phyloP scores from a whole-genome alignment of 805 yeast species.

The Yarrowia porcina region DNA sequence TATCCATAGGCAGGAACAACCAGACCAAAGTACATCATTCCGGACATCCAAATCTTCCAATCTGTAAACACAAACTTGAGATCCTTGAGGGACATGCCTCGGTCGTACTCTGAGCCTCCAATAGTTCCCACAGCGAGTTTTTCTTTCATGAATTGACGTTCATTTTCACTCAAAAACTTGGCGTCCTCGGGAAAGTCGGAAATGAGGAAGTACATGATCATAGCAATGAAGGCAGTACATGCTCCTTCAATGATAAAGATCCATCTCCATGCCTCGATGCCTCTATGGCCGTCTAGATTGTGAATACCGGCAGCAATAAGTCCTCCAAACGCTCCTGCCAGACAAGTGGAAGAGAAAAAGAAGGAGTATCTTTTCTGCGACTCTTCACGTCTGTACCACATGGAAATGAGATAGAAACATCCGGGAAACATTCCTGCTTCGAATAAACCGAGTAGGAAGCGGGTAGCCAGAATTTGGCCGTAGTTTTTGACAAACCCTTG shows the following conservation, averaged over 20 bases:
- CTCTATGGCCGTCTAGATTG: slow-evolving; percentile 48
- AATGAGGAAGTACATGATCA: slow-evolving; percentile 46
- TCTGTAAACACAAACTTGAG: slow-evolving; percentile 54
- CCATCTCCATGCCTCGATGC: slow-evolving; percentile 54
- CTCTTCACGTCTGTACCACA: slow-evolving; percentile 62
- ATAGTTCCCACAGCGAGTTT: slow-evolving; percentile 57
- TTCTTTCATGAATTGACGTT: slow-evolving; percentile 52
- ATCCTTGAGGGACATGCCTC: slow-evolving; percentile 47
- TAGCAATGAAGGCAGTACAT: slow-evolving; percentile 39
- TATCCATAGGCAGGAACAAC: slow-evolving; percentile 74
- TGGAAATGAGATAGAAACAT: slow-evolving; percentile 64
- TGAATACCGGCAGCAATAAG: slow-evolving; percentile 61
- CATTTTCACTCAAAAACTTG: slow-evolving; percentile 50
- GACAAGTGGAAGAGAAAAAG: slow-evolving; percentile 65
- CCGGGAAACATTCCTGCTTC: slow-evolving; percentile 77
- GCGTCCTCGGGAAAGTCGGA: slow-evolving; percentile 74
- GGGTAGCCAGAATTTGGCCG: slow-evolving; percentile 57
- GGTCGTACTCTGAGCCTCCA: slow-evolving; percentile 49
- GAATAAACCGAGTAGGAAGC: slow-evolving; percentile 62
- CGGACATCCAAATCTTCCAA: slow-evolving; percentile 54
- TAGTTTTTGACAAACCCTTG: slow-evolving; percentile 62
- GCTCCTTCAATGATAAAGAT: slow-evolving; percentile 53
- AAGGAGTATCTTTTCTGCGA: slow-evolving; percentile 66
- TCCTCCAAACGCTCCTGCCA: slow-evolving; percentile 77
- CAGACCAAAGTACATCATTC: slow-evolving; percentile 60